Conservation (phyloP, 176 grass and related monocot genomes). For the Cymbopogon citratus region DNA sequence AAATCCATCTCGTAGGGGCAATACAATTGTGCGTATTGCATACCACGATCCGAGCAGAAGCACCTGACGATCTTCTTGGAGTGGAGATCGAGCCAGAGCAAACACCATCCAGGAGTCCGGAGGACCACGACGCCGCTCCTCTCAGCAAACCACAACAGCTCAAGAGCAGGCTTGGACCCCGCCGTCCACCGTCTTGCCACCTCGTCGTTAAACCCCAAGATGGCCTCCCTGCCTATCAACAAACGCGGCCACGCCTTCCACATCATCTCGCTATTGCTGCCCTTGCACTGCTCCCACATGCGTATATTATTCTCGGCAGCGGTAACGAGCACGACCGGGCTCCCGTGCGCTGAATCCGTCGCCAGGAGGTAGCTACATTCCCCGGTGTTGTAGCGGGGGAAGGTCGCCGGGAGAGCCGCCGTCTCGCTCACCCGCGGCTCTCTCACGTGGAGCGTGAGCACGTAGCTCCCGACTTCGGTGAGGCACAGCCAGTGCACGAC, state of each 20-base stretch:
- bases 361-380: background rate
- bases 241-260: background rate
- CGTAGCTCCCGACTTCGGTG: no score
- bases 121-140: background rate
- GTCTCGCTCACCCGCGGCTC: no score
- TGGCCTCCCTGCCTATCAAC: background rate
- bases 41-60: background rate
- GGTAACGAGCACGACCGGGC: background rate
- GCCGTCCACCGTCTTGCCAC: no score
- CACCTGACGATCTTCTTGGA: background rate
- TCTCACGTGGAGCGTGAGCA: no score
- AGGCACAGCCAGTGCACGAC: no score
- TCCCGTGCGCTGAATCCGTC: background rate
- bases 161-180: background rate
- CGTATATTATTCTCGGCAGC: background rate
- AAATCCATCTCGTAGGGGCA: background rate
- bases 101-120: fast-evolving
- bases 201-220: background rate
- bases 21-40: background rate
- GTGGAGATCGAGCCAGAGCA: background rate
- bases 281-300: background rate
- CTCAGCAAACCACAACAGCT: background rate
- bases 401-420: background rate
- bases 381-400: background rate
- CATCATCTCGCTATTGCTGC: no score